phyloP scores from a whole-genome alignment of 176 grass and related monocot genomes.

The Cocos nucifera region DNA sequence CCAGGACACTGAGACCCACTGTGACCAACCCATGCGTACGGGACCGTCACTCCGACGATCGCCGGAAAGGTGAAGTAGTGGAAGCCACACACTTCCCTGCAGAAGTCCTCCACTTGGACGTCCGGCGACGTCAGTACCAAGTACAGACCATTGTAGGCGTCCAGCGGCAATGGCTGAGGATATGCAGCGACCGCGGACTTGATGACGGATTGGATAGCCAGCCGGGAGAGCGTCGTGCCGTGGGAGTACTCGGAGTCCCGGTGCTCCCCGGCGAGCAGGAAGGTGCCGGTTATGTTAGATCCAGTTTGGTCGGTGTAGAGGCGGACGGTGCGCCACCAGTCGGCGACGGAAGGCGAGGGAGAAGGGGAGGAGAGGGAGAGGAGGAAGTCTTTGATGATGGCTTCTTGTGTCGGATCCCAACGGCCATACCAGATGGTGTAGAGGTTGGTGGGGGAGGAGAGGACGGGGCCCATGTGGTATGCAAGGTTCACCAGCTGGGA shows the following conservation, averaged over 20 bases:
- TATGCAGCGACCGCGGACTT: constrained; percentile 38
- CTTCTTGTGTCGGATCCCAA: constrained; percentile 46
- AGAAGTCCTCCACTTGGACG: constrained; percentile 72
- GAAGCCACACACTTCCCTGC: constrained; percentile 79
- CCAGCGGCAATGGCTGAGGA: constrained; percentile 45
- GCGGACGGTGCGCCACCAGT: constrained; percentile 67
- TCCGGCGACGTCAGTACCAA: constrained; percentile 81
- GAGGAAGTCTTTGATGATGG: constrained; percentile 74
- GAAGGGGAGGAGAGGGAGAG: constrained; percentile 42
- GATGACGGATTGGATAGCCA: constrained; percentile 62
- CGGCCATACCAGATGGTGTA: constrained; percentile 91
- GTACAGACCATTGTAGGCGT: constrained; percentile 56
- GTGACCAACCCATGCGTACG: constrained; percentile 82
- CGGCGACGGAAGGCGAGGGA: constrained; percentile 28
- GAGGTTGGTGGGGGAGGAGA: constrained; percentile 52
- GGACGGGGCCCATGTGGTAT: constrained; percentile 91
- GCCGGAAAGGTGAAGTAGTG: constrained; percentile 82
- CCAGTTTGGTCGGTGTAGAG: constrained; percentile 74
- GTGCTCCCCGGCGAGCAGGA: constrained; percentile 52
- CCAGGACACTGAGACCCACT: constrained; percentile 68
- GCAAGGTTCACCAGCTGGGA: constrained; percentile 52
- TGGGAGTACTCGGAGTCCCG: constrained; percentile 52
- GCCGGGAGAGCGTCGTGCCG: constrained; percentile 49
- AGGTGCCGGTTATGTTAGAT: constrained; percentile 38
- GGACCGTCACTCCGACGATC: constrained; percentile 63